A percentile compares a stretch with the other conserved stretches of the same genome.
These are phyloP conservation scores for Calonectria honghensis DNA, from an alignment of 2,329 filamentous ascomycete species.

Conservation along the genomic window DNA sequence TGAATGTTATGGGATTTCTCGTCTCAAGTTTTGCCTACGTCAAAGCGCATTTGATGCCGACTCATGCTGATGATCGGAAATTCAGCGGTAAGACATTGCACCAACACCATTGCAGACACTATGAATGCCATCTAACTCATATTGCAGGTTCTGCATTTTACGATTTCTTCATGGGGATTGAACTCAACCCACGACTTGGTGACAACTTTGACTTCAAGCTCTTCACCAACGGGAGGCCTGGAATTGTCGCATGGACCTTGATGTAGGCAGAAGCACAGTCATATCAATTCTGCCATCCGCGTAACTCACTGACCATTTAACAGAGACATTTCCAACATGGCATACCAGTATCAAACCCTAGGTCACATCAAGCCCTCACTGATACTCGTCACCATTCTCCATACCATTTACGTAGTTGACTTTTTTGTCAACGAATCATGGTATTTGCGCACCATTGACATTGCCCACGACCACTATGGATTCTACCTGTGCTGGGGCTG, in stretches of 20 bases:
- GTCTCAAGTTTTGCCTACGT: constrained; percentile 57
- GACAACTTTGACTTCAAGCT: constrained; percentile 67
- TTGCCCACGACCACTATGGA: constrained; percentile 66
- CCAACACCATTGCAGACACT: not conserved
- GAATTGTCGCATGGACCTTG: constrained; percentile 68
- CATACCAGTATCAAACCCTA: constrained; percentile 64
- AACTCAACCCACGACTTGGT: constrained; percentile 66
- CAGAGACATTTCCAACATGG: constrained; percentile 56
- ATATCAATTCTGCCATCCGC: fast-evolving
- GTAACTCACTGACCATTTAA: constrained; percentile 43
- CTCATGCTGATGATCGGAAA: constrained; percentile 64
- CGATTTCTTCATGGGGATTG: constrained; percentile 68
- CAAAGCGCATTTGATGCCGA: constrained; percentile 63
- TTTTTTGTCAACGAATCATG: constrained; percentile 70
- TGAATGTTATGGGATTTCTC: constrained; percentile 60
- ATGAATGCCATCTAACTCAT: constrained; percentile 6
- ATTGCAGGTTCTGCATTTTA: constrained; percentile 60
- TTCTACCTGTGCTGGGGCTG: constrained; percentile 68
- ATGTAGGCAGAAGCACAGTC: constrained; percentile 57
- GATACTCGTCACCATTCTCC: constrained; percentile 65
- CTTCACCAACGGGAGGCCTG: constrained; percentile 68
- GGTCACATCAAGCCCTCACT: constrained; percentile 61
- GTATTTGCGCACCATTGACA: constrained; percentile 68
- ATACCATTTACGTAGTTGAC: constrained; percentile 67
- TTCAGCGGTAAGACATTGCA: constrained; percentile 60